phyloP scores from a whole-genome alignment of 192 early-diverging fungal genomes.

The Thamnidium elegans region DNA sequence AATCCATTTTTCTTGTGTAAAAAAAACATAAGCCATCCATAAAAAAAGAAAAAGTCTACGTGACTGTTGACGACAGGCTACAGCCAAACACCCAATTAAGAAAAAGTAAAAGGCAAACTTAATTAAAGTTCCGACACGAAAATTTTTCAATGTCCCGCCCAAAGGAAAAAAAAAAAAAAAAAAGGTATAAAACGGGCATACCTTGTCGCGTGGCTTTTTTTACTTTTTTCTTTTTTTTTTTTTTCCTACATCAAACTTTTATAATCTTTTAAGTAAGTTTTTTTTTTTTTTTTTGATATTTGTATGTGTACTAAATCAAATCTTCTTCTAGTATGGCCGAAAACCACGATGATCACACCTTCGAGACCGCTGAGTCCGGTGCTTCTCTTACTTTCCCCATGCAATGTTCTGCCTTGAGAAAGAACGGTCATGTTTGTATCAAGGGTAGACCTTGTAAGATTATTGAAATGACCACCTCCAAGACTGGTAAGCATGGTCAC shows the following conservation, averaged over 20 bases:
- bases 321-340: constrained; percentile 47
- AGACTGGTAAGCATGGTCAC: constrained; percentile 99
- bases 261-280: neutral
- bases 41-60: too few species aligned
- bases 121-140: too few species aligned
- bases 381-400: constrained; percentile 95
- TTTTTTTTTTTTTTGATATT: neutral
- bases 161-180: too few species aligned
- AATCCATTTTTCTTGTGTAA: too few species aligned
- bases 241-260: neutral
- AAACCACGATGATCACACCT: constrained; percentile 69
- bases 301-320: neutral
- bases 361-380: constrained; percentile 74
- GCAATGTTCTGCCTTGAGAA: constrained; percentile 99
- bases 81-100: too few species aligned
- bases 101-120: too few species aligned
- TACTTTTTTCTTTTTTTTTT: neutral
- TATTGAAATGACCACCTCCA: constrained; percentile 99
- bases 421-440: constrained; percentile 96
- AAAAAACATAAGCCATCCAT: too few species aligned
- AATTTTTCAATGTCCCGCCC: too few species aligned
- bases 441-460: constrained; percentile 99
- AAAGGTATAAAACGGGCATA: neutral
- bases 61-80: too few species aligned
- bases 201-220: neutral